These are phyloP conservation scores for Phytophthora cactorum DNA, from an alignment of 352 stramenopile genomes.

Conservation along the genomic window DNA sequence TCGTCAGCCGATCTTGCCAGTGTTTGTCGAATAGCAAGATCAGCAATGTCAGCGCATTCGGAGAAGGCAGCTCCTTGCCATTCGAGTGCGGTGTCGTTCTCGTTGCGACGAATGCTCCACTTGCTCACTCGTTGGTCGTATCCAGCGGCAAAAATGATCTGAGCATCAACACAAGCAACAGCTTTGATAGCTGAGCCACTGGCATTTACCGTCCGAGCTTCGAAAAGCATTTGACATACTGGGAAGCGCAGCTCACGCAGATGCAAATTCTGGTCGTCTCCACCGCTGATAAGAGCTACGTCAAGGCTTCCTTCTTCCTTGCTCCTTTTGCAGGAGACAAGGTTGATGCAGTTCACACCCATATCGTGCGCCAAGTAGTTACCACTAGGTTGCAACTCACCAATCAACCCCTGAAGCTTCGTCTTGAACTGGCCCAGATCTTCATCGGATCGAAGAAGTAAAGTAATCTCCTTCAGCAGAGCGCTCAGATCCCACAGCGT, in stretches of 20 bases:
- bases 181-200: slow-evolving; percentile 86
- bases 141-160: slow-evolving; percentile 63
- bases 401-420: slow-evolving; percentile 37
- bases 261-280: slow-evolving; percentile 80
- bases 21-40: slow-evolving; percentile 48
- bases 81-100: slow-evolving; percentile 28
- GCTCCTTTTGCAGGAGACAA: slow-evolving; percentile 31
- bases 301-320: slow-evolving; percentile 20
- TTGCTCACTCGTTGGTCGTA: slow-evolving; percentile 89
- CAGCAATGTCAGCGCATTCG: slow-evolving; percentile 84
- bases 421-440: slow-evolving; percentile 13
- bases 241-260: slow-evolving; percentile 48
- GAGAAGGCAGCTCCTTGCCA: slow-evolving; percentile 73
- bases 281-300: slow-evolving; percentile 77
- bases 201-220: slow-evolving; percentile 60
- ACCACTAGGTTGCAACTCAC: slow-evolving; percentile 39
- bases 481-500: slow-evolving; percentile 72
- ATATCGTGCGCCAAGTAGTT: slow-evolving; percentile 86
- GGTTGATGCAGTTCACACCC: slow-evolving; percentile 75
- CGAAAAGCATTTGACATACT: slow-evolving; percentile 39
- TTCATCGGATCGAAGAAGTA: slow-evolving; percentile 19
- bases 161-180: slow-evolving; percentile 44
- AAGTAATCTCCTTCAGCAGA: slow-evolving; percentile 31
- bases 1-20: slow-evolving; percentile 11
- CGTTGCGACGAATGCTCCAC: slow-evolving; percentile 44